These are phyloP conservation scores for Stemphylium beticola DNA, from an alignment of 2,329 filamentous ascomycete species.

Conservation along the genomic window DNA sequence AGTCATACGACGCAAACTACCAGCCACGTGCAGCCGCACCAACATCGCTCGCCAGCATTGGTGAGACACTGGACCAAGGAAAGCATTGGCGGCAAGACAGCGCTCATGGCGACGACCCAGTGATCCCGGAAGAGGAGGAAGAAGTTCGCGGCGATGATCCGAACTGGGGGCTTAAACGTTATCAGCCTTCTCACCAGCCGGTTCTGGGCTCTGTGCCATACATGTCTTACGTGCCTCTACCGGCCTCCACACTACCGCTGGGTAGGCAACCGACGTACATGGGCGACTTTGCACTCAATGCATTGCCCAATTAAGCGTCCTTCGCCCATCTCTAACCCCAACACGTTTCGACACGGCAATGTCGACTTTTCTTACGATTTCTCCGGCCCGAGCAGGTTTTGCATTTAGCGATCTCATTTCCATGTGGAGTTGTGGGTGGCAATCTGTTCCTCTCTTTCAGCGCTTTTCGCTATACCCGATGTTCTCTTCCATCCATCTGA, in stretches of 20 bases:
- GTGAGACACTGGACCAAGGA: conserved; percentile 22
- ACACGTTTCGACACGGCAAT: background rate
- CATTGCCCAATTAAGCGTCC: conserved; percentile 19
- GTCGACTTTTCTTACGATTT: conserved; percentile 4
- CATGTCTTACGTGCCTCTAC: conserved; percentile 35
- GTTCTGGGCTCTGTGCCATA: conserved; percentile 34
- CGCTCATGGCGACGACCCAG: conserved; percentile 24
- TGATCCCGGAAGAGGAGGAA: conserved; percentile 25
- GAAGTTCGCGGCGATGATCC: conserved; percentile 27
- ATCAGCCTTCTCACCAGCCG: conserved; percentile 23
- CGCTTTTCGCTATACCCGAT: background rate
- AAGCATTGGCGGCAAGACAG: conserved; percentile 34
- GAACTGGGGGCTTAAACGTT: conserved; percentile 36
- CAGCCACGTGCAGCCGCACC: conserved; percentile 7
- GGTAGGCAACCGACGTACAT: conserved; percentile 34
- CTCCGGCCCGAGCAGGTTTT: conserved; percentile 4
- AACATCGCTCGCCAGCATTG: conserved; percentile 15
- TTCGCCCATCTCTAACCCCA: background rate
- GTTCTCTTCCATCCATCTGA: conserved; percentile 2
- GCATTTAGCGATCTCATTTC: conserved; percentile 3
- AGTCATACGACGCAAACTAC: conserved; percentile 37
- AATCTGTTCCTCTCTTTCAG: background rate
- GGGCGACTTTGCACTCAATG: conserved; percentile 22
- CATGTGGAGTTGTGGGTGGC: conserved; percentile 1
- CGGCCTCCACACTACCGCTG: conserved; percentile 5